Conservation (phyloP, 352 stramenopile species). For the Pythium rishiriense region DNA sequence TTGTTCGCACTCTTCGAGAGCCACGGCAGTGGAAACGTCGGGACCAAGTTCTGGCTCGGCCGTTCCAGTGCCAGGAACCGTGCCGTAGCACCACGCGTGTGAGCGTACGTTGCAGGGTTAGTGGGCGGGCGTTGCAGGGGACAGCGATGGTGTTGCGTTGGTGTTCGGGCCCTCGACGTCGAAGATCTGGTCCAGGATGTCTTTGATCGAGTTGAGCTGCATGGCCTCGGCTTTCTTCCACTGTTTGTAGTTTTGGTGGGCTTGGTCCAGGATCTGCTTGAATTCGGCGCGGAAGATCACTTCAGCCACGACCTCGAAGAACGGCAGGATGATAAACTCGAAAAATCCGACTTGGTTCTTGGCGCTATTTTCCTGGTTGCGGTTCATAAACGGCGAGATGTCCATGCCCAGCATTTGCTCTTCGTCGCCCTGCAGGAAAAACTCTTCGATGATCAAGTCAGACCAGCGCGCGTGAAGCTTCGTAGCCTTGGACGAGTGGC, state of each 20-base stretch:
- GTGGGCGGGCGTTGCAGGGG: neutral
- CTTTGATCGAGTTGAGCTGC: constrained; percentile 85
- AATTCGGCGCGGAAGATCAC: constrained; percentile 76
- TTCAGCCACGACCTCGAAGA: constrained; percentile 79
- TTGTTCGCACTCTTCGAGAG: constrained; percentile 71
- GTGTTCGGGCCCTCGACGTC: constrained; percentile 35
- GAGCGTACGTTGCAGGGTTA: neutral
- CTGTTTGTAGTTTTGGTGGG: constrained; percentile 81
- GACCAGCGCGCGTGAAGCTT: constrained; percentile 88
- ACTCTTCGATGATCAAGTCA: constrained; percentile 93
- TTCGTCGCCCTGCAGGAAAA: constrained; percentile 94
- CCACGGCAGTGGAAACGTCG: constrained; percentile 44
- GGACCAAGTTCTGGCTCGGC: constrained; percentile 70
- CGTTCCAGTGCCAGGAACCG: constrained; percentile 21
- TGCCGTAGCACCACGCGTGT: constrained; percentile 17
- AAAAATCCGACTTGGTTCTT: constrained; percentile 88
- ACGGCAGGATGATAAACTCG: constrained; percentile 84
- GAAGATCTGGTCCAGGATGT: constrained; percentile 82
- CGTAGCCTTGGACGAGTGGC: constrained; percentile 88
- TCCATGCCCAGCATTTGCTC: constrained; percentile 89
- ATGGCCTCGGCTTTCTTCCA: constrained; percentile 78
- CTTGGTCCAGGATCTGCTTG: constrained; percentile 78
- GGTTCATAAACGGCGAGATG: constrained; percentile 93
- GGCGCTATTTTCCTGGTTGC: constrained; percentile 83
- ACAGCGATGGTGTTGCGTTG: neutral